Base-by-base conservation (phyloP, 2,329 filamentous ascomycete species). In the Fusarium sp. region DNA sequence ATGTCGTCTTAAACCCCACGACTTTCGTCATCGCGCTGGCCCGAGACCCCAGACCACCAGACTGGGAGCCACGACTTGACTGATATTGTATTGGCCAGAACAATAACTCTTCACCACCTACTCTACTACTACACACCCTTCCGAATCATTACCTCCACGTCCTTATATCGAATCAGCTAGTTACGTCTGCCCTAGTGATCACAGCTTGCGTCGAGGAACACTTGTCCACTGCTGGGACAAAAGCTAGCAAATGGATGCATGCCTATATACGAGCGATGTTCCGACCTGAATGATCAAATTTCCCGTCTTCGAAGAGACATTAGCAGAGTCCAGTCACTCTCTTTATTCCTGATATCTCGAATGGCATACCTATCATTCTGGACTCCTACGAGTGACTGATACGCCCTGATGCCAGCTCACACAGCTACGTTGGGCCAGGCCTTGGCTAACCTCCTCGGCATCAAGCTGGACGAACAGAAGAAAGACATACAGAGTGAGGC, bases 381-480 rank as follows among this genome's bases (percentile, higher is more conserved):
- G 6, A 27, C 21, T 27, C 29, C 3, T 13, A 11, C 25, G n/a
- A 25, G 7, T 29, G 8, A 21, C 27, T 25, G 21, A 46, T n/a
- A 25, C n/a, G 35, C 13, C 23, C 48, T 10, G 19, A 70, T 70
- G 67, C 50, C 55, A 52, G 58, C 42, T 56, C 35, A 53, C 29
- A 53, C 50, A 19, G 84, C 82, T 67, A 88, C 89, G 74, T 66
- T 90, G 64, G 90, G 92, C 76, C 89, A 89, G 71, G 79, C 81
- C 68, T 75, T 96, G 74, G 93, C 93, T 72, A 95, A 92, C 75
- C 82, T 81, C 58, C 82, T 97, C 32, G 89, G 91, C 55, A 96
- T 97, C 81, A 91, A 95, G 75, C 79, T 96, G 29, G 84, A 93
- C 31, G 83, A 93, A 57, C 79, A 79, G 17, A 70, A 76, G 9